Evolutionary conservation across 306 rosid genomes (phyloP).

Genomic region (Cicer pinnatifidum): DNA sequence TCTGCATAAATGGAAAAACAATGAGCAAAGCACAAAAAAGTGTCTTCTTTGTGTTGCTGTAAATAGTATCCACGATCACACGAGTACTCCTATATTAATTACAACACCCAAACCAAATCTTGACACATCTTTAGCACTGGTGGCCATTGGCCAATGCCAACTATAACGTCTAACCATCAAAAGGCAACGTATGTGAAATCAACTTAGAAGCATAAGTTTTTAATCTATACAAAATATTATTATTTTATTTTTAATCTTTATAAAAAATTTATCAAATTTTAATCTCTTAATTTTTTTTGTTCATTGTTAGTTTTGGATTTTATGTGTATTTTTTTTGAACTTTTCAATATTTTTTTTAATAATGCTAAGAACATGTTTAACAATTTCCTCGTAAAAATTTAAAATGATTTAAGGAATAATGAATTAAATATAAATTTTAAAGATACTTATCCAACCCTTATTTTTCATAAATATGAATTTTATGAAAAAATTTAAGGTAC

Average conservation of each 20-base stretch:
- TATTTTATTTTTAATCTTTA: background rate
- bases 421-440: too few relatives aligned
- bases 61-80: constrained; percentile 21
- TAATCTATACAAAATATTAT: too few relatives aligned
- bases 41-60: constrained; percentile 16
- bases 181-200: constrained; percentile 36
- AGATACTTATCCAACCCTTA: too few relatives aligned
- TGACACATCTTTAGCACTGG: background rate
- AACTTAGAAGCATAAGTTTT: background rate
- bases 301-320: background rate
- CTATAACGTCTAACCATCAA: constrained; percentile 35
- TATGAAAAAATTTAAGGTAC: too few relatives aligned
- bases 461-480: too few relatives aligned
- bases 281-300: background rate
- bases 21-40: constrained; percentile 24
- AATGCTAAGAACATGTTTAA: too few relatives aligned
- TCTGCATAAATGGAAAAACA: constrained; percentile 17
- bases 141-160: constrained; percentile 6
- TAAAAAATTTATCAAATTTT: background rate
- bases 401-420: too few relatives aligned
- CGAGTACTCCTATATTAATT: background rate
- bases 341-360: too few relatives aligned
- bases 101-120: constrained; percentile 22
- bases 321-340: too few relatives aligned
- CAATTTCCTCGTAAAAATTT: too few relatives aligned